Base-by-base conservation (phyloP, 164 flowering plant genomes). In the Stephania japonica region DNA sequence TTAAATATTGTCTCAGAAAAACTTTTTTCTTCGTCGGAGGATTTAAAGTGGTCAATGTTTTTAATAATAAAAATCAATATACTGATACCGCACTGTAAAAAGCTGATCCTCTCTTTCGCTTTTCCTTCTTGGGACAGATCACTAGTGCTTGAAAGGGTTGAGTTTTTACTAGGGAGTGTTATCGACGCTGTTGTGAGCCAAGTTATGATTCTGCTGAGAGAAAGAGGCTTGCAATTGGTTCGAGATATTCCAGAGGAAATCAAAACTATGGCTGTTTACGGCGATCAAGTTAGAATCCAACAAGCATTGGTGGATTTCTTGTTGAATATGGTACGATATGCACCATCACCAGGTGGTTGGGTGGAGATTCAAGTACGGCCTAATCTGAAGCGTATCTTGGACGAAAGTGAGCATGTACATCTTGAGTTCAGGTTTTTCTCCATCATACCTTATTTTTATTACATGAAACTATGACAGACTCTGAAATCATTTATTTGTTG, bases 181-280 rank as follows among this genome's bases (percentile, higher is more conserved):
- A 85, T 94, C 67, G 86, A 92, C 84, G 98, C 92, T 77, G 90
- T 91, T 77, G 97, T 94, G 72, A 91, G 98, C 81, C 97, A 94
- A 87, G 90, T 86, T 42, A 92, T 92, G 97, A 75, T 85, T 67
- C 73, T 85, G 77, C 82, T 94, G 68, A 85, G 91, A 75, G 95
- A 89, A 82, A 87, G 88, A 84, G 85, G 85, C 71, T 72, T 94
- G 67, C 97, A 92, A 62, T 76, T 92, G 78, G 89, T 92, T 62
- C 87, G 94, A 0, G 96, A 91, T 80, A 95, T 92, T 72, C 97
- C 98, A 7, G 98, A 92, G 68, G 96, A 95, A 81, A 84, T 95
- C 63, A 91, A 92, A 74, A 80, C 87, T 59, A 70, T 95, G 70
- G 74, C 86, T 70, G 91, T 92, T 47, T 86, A 70, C 77, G 98